Percentiles rank a stretch among this genome's conserved stretches.
Conservation (phyloP, 805 yeast genomes). For the Lipomyces spencermartinsiae region DNA sequence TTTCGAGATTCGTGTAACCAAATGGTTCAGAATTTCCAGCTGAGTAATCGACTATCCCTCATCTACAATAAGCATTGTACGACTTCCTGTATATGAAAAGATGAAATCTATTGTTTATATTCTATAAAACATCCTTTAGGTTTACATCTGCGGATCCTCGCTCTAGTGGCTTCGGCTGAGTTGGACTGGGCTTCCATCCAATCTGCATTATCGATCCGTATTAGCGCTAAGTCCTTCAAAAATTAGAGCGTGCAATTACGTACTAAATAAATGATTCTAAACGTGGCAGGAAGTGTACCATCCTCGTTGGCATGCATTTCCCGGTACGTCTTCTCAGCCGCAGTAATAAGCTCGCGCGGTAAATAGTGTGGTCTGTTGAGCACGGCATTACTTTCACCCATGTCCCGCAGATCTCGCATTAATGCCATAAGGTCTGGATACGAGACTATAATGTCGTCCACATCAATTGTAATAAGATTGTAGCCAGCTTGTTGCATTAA, state of each 20-base stretch:
- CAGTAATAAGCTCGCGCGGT: slow-evolving; percentile 69
- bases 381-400: slow-evolving; percentile 86
- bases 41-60: too few species aligned
- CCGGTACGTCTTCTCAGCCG: slow-evolving; percentile 76
- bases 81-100: not conserved
- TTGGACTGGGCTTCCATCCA: slow-evolving; percentile 81
- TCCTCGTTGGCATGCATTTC: slow-evolving; percentile 65
- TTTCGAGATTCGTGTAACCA: not conserved
- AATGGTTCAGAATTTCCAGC: not conserved
- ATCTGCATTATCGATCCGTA: slow-evolving; percentile 47
- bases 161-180: slow-evolving; percentile 73
- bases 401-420: slow-evolving; percentile 71
- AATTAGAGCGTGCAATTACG: slow-evolving; percentile 1
- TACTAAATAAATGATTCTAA: slow-evolving; percentile 71
- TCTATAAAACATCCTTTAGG: slow-evolving; percentile 63
- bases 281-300: slow-evolving; percentile 76
- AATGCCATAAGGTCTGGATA: slow-evolving; percentile 74
- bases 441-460: slow-evolving; percentile 79
- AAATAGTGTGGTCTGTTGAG: slow-evolving; percentile 49
- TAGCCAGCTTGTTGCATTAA: slow-evolving; percentile 77
- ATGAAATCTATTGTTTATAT: not conserved
- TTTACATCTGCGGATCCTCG: slow-evolving; percentile 75
- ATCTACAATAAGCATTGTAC: not conserved
- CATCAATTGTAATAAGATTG: slow-evolving; percentile 80
- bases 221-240: not conserved